Conservation (phyloP, 352 stramenopile species). For the Phytophthora crassamura region DNA sequence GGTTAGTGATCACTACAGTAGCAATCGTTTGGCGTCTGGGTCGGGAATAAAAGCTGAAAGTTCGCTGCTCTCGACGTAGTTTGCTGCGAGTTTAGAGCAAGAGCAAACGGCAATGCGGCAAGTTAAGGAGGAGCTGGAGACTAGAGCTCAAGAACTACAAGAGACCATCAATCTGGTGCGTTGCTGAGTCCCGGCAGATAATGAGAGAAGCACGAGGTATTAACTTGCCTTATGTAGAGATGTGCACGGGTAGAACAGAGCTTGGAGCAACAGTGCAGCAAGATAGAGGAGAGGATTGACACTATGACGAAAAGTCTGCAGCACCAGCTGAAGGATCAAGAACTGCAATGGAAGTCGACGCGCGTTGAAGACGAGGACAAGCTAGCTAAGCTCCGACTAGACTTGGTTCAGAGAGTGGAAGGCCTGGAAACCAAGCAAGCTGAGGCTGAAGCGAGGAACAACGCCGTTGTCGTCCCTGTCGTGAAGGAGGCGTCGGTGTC, state of each 20-base stretch:
- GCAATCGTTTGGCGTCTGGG: neutral
- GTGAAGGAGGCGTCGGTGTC: slow-evolving; percentile 13
- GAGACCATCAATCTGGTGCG: slow-evolving; percentile 9
- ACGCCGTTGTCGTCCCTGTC: neutral
- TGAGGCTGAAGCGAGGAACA: slow-evolving; percentile 17
- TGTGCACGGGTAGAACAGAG: slow-evolving; percentile 21
- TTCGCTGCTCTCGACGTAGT: slow-evolving; percentile 1
- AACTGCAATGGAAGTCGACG: slow-evolving; percentile 13
- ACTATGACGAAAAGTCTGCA: slow-evolving; percentile 11
- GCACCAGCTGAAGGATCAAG: slow-evolving; percentile 16
- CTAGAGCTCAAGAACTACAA: neutral
- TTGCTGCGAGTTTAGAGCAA: slow-evolving; percentile 27
- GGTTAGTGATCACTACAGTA: slow-evolving; percentile 2
- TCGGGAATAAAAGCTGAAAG: neutral
- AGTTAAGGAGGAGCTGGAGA: neutral
- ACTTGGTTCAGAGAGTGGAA: slow-evolving; percentile 19
- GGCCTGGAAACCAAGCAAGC: slow-evolving; percentile 6
- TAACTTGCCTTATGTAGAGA: neutral
- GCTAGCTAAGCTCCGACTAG: slow-evolving; percentile 19
- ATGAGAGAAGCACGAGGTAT: neutral
- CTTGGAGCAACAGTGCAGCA: slow-evolving; percentile 8
- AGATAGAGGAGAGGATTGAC: slow-evolving; percentile 11
- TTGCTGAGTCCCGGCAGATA: neutral
- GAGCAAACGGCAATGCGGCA: slow-evolving; percentile 5
- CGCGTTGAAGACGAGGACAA: slow-evolving; percentile 9